A percentile compares a stretch with the other conserved stretches of the same genome.
These are phyloP conservation scores for Hysterangium stoloniferum DNA, from an alignment of 768 basidiomycete species.

Conservation along the genomic window DNA sequence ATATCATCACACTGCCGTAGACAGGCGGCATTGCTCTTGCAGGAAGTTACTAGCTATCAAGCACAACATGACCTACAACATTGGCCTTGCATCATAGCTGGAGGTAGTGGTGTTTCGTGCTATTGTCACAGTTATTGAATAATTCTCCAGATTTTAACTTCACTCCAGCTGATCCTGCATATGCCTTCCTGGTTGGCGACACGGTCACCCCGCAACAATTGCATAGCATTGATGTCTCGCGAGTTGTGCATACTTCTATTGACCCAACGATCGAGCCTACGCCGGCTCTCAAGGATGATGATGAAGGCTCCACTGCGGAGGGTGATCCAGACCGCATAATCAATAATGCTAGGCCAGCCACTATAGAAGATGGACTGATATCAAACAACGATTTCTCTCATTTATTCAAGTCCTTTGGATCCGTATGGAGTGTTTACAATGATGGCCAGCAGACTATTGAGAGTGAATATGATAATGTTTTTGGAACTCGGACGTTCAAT, in stretches of 20 bases:
- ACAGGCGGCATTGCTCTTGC: slow-evolving; percentile 69
- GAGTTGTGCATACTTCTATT: slow-evolving; percentile 64
- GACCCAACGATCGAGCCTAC: slow-evolving; percentile 35
- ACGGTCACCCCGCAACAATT: slow-evolving; percentile 48
- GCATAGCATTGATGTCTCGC: slow-evolving; percentile 47
- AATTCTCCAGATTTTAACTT: slow-evolving; percentile 77
- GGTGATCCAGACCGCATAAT: slow-evolving; percentile 65
- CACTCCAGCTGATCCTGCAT: slow-evolving; percentile 71
- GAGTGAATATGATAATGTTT: slow-evolving; percentile 15
- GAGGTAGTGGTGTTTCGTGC: slow-evolving; percentile 44
- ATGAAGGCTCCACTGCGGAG: slow-evolving; percentile 28
- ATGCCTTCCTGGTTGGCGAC: slow-evolving; percentile 66
- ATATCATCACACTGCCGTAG: slow-evolving; percentile 28
- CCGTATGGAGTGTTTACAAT: slow-evolving; percentile 64
- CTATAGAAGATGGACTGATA: slow-evolving; percentile 61
- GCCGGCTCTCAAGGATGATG: slow-evolving; percentile 31
- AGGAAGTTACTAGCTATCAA: slow-evolving; percentile 53
- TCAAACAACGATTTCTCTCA: slow-evolving; percentile 44
- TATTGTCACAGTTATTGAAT: slow-evolving; percentile 9
- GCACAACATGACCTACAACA: slow-evolving; percentile 31
- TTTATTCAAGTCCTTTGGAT: slow-evolving; percentile 33
- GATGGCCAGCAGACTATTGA: slow-evolving; percentile 31
- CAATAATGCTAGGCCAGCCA: slow-evolving; percentile 60
- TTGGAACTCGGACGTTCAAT: slow-evolving; percentile 6
- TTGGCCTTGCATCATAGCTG: slow-evolving; percentile 81